These are phyloP conservation scores for Coemansia sp. DNA, from an alignment of 192 early-diverging fungal species.

Conservation along the genomic window DNA sequence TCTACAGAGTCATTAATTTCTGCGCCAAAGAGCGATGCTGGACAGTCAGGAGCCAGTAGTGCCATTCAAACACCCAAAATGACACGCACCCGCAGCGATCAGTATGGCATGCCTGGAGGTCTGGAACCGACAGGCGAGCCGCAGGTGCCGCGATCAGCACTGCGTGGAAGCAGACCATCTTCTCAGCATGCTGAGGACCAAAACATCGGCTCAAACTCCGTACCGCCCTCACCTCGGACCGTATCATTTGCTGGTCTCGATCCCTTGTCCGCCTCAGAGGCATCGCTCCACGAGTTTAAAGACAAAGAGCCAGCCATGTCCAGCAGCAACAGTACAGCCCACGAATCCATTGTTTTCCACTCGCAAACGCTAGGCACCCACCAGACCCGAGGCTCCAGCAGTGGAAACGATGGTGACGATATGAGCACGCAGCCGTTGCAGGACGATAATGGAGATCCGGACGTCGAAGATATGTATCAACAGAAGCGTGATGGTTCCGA, in stretches of 20 bases:
- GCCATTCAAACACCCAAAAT: conserved; percentile 18
- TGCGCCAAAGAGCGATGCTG: not conserved
- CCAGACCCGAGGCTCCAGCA: not conserved
- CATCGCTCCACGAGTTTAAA: not conserved
- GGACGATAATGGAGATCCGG: not conserved
- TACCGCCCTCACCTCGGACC: conserved; percentile 10
- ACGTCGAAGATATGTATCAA: not conserved
- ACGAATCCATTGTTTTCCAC: conserved; percentile 20
- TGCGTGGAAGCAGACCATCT: conserved; percentile 20
- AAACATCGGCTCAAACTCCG: not conserved
- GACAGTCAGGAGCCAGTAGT: not conserved
- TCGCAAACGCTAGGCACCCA: not conserved
- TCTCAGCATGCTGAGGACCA: not conserved
- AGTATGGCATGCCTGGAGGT: conserved; percentile 1
- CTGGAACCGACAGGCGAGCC: conserved; percentile 6
- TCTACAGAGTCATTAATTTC: not conserved
- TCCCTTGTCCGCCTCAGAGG: conserved; percentile 6
- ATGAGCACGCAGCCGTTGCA: conserved; percentile 14
- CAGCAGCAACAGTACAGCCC: not conserved
- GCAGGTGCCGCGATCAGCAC: conserved; percentile 26
- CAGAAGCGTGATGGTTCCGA: not conserved
- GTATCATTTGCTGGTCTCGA: conserved; percentile 18
- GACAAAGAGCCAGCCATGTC: not conserved
- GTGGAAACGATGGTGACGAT: not conserved
- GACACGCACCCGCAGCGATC: conserved; percentile 22